Evolutionary conservation across 2,329 filamentous ascomycete genomes (phyloP).

Genomic region (Knufia petricola): DNA sequence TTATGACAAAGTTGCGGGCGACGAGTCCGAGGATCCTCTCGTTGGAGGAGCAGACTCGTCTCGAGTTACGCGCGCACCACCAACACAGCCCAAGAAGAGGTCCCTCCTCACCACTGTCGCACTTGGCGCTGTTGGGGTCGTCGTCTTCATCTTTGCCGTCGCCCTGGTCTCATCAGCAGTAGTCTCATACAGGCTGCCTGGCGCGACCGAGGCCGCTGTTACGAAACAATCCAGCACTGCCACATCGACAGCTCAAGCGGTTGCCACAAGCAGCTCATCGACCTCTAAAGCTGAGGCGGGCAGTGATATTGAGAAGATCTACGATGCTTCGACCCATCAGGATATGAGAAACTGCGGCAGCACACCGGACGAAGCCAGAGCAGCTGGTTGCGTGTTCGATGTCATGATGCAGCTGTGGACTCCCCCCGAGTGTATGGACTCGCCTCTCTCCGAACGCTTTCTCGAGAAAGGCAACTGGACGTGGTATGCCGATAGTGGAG

Average conservation of each 20-base stretch:
- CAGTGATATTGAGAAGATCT: not conserved
- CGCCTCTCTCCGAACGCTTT: constrained; percentile 16
- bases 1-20: constrained; percentile 12
- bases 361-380: constrained; percentile 13
- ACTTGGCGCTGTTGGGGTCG: not conserved
- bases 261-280: not conserved
- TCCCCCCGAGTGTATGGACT: constrained; percentile 18
- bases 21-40: constrained; percentile 6
- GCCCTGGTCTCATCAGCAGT: constrained; percentile 3
- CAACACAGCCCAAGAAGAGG: not conserved
- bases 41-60: constrained; percentile 1
- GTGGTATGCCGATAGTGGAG: constrained; percentile 16
- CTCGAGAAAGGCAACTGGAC: constrained; percentile 17
- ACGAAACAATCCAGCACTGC: not conserved
- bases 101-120: constrained; percentile 2
- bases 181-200: constrained; percentile 7
- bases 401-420: constrained; percentile 21
- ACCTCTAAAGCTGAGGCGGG: not conserved
- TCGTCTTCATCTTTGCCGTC: constrained; percentile 5
- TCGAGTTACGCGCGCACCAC: not conserved
- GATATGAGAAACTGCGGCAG: constrained; percentile 11
- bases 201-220: constrained; percentile 5
- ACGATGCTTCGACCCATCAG: constrained; percentile 6
- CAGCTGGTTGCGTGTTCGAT: constrained; percentile 18
- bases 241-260: not conserved